These are phyloP conservation scores for Grigorovia yakushimaensis DNA, from an alignment of 805 yeast species.

Conservation along the genomic window DNA sequence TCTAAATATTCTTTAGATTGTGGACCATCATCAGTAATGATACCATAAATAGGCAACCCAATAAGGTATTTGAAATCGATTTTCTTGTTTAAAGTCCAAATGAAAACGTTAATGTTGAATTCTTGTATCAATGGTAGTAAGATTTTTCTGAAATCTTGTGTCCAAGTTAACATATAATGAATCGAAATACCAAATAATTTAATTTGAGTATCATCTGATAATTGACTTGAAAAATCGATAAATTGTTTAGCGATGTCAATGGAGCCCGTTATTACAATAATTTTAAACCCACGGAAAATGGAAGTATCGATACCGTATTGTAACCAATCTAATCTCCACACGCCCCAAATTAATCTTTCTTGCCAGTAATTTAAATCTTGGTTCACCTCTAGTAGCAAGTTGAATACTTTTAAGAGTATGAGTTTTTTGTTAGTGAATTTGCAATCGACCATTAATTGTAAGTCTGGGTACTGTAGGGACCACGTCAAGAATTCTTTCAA, in stretches of 20 bases:
- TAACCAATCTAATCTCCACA: conserved; percentile 43
- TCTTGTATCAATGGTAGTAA: conserved; percentile 25
- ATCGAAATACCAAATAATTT: conserved; percentile 50
- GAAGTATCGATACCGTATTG: conserved; percentile 33
- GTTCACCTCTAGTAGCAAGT: conserved; percentile 29
- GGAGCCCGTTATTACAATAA: conserved; percentile 30
- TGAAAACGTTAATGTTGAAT: conserved; percentile 31
- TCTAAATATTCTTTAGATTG: conserved; percentile 8
- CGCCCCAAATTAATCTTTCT: conserved; percentile 38
- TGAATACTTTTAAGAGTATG: conserved; percentile 33
- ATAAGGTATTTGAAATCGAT: conserved; percentile 21
- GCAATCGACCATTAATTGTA: conserved; percentile 41
- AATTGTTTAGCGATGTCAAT: conserved; percentile 27
- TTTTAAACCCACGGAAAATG: conserved; percentile 29
- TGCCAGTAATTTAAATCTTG: conserved; percentile 38
- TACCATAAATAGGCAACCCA: conserved; percentile 24
- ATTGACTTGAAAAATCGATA: conserved; percentile 30
- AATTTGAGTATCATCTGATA: conserved; percentile 32
- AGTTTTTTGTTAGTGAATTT: conserved; percentile 38
- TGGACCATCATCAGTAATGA: conserved; percentile 26
- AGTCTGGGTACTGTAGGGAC: conserved; percentile 28
- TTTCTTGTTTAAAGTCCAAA: conserved; percentile 45
- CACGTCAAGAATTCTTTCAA: conserved; percentile 34
- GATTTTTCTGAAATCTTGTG: conserved; percentile 24
- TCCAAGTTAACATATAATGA: conserved; percentile 38